Percentiles rank a stretch among this genome's conserved stretches.
Evolutionary conservation across 2,329 filamentous ascomycete species (phyloP).

Genomic region (Drechslerella stenobrocha): DNA sequence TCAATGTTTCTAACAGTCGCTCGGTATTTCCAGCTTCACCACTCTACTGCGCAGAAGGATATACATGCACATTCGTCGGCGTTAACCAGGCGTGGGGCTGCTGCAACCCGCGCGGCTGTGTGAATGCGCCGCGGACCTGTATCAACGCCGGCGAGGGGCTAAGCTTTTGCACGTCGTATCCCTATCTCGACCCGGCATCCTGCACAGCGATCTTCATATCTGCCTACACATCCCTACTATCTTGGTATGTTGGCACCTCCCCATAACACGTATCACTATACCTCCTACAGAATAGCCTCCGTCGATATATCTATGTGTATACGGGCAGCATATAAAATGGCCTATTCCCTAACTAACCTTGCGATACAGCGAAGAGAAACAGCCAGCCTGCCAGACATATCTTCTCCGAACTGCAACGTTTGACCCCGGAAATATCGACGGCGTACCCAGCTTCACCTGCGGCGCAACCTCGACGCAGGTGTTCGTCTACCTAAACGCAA

Average conservation of each 20-base stretch:
- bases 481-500: conserved; percentile 15
- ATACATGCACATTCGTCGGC: conserved; percentile 23
- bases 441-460: conserved; percentile 22
- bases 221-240: conserved; percentile 15
- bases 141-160: conserved; percentile 11
- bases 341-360: too few species aligned
- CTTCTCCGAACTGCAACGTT: conserved; percentile 19
- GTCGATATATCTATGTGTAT: too few species aligned
- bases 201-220: conserved; percentile 14
- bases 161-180: conserved; percentile 6
- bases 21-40: conserved; percentile 32
- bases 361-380: too few species aligned
- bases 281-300: too few species aligned
- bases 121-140: conserved; percentile 21
- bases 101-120: conserved; percentile 15
- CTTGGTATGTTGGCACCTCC: conserved; percentile 27
- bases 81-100: conserved; percentile 20
- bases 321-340: too few species aligned
- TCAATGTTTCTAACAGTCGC: background rate
- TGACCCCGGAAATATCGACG: conserved; percentile 13
- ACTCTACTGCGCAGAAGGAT: conserved; percentile 22
- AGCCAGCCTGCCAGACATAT: conserved; percentile 33
- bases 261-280: too few species aligned
- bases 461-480: conserved; percentile 15
- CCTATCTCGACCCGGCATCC: background rate